Evolutionary conservation across 2,329 filamentous ascomycete genomes (phyloP), one percentile per base, ranked within the genome.

Genomic region (Arachnopeziza araneosa): DNA sequence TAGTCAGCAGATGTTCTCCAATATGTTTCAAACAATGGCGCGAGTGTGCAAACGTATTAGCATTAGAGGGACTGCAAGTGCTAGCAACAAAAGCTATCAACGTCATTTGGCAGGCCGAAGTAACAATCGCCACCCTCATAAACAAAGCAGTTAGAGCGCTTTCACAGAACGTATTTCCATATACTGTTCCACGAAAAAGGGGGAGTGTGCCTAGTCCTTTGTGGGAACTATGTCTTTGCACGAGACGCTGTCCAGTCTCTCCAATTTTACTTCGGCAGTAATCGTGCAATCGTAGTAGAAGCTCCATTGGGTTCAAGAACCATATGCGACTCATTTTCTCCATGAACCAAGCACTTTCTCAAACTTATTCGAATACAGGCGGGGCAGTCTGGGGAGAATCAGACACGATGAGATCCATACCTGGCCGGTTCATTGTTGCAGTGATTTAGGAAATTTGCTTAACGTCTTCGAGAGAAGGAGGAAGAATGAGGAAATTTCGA

Each of bases 381-480:
- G 70, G 67, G 68, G 68, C 66, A 65, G 56, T 59, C 30, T 63
- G 64, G 60, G 64, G 63, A 63, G 61, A 24, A 63, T 59, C 59
- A 66, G 61, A 61, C 63, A 60, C 24, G 62, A 64, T 63, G 61
- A 63, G 48, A 55, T 64, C 57, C 69, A 64, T 71, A 72, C 70
- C 69, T 71, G 69, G 69, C 66, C 70, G 68, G 65, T 72, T 72
- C 70, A 72, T 72, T 58, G 57, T 67, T 59, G 55, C 55, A 54
- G 19, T 53, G 32, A 26, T 60, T 23, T 50, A 17, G 53, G 22
- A 5, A 8, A 14, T n/a, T 10, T 52, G 21, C 23, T 24, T 50
- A 44, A 24, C 14, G 21, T n/a, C 17, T 53, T 48, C 50, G 30
- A 50, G 50, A 22, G 14, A 21, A 24, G 50, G 8, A 56, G 36